Percentiles rank a stretch among this genome's conserved stretches.
These are phyloP conservation scores for Physcomitrium patens DNA, from an alignment of 225 moss, liverwort and hornwort genomes.

Conservation along the genomic window DNA sequence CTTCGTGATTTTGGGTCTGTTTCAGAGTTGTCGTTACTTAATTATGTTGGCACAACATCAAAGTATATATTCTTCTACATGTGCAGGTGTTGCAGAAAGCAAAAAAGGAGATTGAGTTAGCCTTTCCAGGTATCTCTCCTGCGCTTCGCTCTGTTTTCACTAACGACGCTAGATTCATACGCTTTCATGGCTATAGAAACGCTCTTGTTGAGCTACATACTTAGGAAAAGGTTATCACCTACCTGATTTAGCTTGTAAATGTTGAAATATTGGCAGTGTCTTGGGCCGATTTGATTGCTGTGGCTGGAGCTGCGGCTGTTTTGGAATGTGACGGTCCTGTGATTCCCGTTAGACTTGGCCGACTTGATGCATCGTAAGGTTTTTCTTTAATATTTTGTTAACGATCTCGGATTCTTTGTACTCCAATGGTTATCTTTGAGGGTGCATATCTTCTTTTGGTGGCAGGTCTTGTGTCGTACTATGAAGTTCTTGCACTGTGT, in stretches of 20 bases:
- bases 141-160: constrained; percentile 2
- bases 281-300: constrained; percentile 95
- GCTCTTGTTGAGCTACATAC: background rate
- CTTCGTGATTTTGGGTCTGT: background rate
- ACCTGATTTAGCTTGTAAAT: constrained; percentile 30
- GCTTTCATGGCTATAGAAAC: background rate
- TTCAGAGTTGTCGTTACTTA: background rate
- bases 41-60: background rate
- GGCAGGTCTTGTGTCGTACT: background rate
- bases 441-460: background rate
- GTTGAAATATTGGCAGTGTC: constrained; percentile 67
- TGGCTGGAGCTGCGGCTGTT: constrained; percentile 90
- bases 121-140: constrained; percentile 59
- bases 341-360: constrained; percentile 74
- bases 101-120: constrained; percentile 76
- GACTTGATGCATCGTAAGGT: constrained; percentile 80
- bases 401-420: no score
- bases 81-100: constrained; percentile 83
- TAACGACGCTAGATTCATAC: constrained; percentile 6
- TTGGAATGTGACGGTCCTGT: constrained; percentile 88
- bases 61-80: constrained; percentile 5
- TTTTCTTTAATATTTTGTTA: background rate
- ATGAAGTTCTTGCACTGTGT: no score
- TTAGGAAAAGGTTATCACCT: constrained; percentile 13
- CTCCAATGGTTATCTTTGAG: no score